Evolutionary conservation across 352 stramenopile genomes (phyloP).

Genomic region (Pythium scleroteichum): DNA sequence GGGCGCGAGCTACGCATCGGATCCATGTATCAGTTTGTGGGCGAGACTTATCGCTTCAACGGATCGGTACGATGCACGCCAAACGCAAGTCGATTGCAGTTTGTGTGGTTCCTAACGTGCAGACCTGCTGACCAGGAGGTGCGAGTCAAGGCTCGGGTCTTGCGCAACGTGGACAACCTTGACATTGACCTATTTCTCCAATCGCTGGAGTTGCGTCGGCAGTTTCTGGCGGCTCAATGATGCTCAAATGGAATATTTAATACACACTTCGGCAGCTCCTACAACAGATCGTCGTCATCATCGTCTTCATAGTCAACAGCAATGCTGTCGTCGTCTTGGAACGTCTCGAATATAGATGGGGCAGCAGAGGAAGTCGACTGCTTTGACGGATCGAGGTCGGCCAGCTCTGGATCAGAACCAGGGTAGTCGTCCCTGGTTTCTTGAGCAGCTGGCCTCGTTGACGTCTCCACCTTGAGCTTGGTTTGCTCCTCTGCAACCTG

Average conservation of each 20-base stretch:
- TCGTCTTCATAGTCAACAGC: conserved; percentile 43
- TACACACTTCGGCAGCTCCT: conserved; percentile 19
- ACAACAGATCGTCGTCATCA: conserved; percentile 74
- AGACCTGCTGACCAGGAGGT: conserved; percentile 30
- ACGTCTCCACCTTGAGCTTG: not conserved
- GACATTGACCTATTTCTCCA: conserved; percentile 82
- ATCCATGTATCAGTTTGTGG: conserved; percentile 85
- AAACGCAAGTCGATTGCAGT: not conserved
- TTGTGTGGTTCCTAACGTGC: not conserved
- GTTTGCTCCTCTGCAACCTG: conserved; percentile 8
- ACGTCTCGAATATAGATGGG: conserved; percentile 74
- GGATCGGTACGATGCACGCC: conserved; percentile 26
- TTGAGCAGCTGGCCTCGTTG: not conserved
- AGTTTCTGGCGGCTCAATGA: conserved; percentile 65
- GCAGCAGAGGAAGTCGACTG: not conserved
- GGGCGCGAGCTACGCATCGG: conserved; percentile 59
- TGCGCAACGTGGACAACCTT: conserved; percentile 76
- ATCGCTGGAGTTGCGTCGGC: conserved; percentile 61
- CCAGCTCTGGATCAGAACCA: conserved; percentile 24
- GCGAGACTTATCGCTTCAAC: conserved; percentile 55
- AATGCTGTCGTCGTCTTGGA: conserved; percentile 55
- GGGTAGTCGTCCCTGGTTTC: conserved; percentile 3
- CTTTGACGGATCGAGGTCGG: conserved; percentile 30
- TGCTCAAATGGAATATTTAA: conserved; percentile 8
- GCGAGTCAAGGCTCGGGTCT: conserved; percentile 65